Evolutionary conservation across 116 monocot species (phyloP), one percentile per base, ranked within the genome.

Genomic region (Zostera marina): DNA sequence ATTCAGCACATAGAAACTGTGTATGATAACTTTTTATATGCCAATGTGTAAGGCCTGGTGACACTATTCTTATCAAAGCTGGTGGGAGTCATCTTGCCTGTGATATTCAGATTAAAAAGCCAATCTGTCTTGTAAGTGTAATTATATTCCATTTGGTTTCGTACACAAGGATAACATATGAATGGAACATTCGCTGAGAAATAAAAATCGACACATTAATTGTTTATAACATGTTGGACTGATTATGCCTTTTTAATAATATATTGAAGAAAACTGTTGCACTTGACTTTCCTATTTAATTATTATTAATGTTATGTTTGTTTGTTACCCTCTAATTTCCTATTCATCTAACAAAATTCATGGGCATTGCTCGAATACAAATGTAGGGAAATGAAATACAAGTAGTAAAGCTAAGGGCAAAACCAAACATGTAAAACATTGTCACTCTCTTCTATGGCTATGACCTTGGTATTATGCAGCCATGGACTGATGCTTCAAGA

Each of bases 91-190:
- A 99, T 70, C 56, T 83, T 67, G 87, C 81, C 14, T 63, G 70
- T 58, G 74, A 81, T 53, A 77, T 99, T 68, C 98, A 99, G 72
- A 91, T 99, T 14, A 81, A 77, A 60, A 99, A 99, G 76, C 90
- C 87, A 52, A 74, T 99, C 42, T 99, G 98, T 74, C 76, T 99
- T 57, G 98, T 91, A 81, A 81, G 91, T 79, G 11, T 14, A 61
- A 16, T 61, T 61, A 8, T 25, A 21, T 43, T 59, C 20, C 21
- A 4, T 44, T 56, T 56, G 17, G 39, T 56, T 40, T 56, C 8
- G 32, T n/a, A 56, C 38, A 38, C 38, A 15, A 56, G 49, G 16
- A 47, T 14, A 3, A 11, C 11, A 7, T 3, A 13, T 47, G 16
- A 32, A 32, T 32, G 4, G 5, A 32, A 32, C 32, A 32, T 32